Evolutionary conservation across 768 basidiomycete species (phyloP), one percentile per base, ranked within the genome.

Genomic region (Pulveroboletus sp.): DNA sequence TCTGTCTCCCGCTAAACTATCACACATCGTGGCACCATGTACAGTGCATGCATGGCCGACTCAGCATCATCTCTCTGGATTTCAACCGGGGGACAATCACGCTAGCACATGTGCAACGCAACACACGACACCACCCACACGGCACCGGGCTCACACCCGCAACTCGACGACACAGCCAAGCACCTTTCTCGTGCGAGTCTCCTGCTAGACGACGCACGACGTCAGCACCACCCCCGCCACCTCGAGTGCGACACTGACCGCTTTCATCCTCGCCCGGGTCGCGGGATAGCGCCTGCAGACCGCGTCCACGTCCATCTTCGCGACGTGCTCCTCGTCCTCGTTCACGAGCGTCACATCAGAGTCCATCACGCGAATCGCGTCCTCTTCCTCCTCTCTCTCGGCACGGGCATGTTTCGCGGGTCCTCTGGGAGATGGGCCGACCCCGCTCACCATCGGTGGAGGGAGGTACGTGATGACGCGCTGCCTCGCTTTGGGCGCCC

Each of bases 381-480:
- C 27, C 24, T 44, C 54, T 2, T 43, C 44, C 10, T 37, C 49
- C 31, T 43, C 36, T 26, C 8, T 11, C 5, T 33, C 37, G n/a
- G 10, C 18, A 11, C 38, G 18, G 21, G n/a, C 37, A 1, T 30
- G 8, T 28, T 35, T 28, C 26, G 50, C 27, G 12, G 37, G 32
- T 4, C 21, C 21, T 24, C 30, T 21, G 1, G 35, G n/a, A 6
- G 18, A 18, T 26, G 15, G 41, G 17, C 37, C 49, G n/a, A 37
- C 26, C 2, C 32, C 43, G 11, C 8, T 43, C 21, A 37, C 24
- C 54, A 40, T 61, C 7, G 62, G 65, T 5, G 65, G 65, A 1
- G 65, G 65, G 1, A 68, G 46, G 45, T 67, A 67, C 2, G 60
- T 67, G 39, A 68, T 60, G 8, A 68, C 57, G 4, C 65, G 65